A percentile compares a stretch with the other conserved stretches of the same genome.
phyloP scores from a whole-genome alignment of 2,329 filamentous ascomycete species.

The Talaromyces sp. region DNA sequence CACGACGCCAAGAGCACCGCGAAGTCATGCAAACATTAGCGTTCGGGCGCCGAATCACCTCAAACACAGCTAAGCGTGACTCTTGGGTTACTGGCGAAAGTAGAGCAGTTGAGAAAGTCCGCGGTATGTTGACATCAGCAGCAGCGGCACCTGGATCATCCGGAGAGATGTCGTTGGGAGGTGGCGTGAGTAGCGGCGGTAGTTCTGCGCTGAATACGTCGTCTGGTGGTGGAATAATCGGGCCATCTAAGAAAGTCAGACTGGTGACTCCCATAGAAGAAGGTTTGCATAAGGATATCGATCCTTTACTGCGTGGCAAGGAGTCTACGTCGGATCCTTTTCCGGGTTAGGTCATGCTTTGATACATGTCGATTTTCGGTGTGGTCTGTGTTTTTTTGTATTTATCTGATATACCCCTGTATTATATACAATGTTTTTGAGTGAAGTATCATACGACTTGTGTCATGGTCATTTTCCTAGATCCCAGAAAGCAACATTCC shows the following conservation, averaged over 20 bases:
- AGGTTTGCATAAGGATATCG: constrained; percentile 23
- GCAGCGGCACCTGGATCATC: constrained; percentile 14
- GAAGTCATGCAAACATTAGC: constrained; percentile 23
- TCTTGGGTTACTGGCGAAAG: constrained; percentile 42
- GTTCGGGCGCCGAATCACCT: constrained; percentile 28
- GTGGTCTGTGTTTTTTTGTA: constrained; percentile 8
- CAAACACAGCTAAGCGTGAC: constrained; percentile 40
- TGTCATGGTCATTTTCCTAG: background rate
- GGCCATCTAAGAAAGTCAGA: constrained; percentile 43
- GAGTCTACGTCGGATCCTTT: constrained; percentile 17
- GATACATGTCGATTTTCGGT: background rate
- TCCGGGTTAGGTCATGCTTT: constrained; percentile 2
- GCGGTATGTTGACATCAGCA: constrained; percentile 37
- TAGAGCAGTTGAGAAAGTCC: constrained; percentile 42
- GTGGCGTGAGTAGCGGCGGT: constrained; percentile 19
- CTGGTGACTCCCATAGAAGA: constrained; percentile 43
- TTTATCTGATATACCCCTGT: constrained; percentile 15
- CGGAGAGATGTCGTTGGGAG: constrained; percentile 18
- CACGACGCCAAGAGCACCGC: constrained; percentile 39
- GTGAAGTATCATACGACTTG: background rate
- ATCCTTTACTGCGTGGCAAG: constrained; percentile 19
- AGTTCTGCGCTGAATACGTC: constrained; percentile 21
- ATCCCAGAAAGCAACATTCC: background rate
- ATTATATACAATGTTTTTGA: constrained; percentile 13
- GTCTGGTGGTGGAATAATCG: constrained; percentile 27